A percentile compares a stretch with the other conserved stretches of the same genome.
Conservation (phyloP, 2,329 filamentous ascomycete species). For the Trichoderma atrobrunneum region DNA sequence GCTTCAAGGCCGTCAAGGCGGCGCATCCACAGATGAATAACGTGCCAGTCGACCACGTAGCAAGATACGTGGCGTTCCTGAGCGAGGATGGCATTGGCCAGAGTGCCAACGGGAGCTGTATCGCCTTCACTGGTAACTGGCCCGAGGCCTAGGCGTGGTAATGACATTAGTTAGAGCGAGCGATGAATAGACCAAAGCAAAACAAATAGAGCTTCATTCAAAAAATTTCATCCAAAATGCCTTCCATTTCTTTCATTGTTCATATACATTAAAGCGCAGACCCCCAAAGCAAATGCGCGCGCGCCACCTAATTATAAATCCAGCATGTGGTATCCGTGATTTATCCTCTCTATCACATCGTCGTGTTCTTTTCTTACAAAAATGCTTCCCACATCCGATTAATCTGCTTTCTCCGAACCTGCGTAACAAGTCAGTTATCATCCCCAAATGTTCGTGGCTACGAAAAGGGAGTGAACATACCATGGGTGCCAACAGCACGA, state of each 20-base stretch:
- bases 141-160: constrained; percentile 29
- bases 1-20: constrained; percentile 28
- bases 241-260: constrained; percentile 6
- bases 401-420: constrained; percentile 66
- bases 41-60: constrained; percentile 37
- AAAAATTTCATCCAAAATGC: neutral
- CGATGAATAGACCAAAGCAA: neutral
- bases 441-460: neutral
- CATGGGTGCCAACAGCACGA: constrained; percentile 77
- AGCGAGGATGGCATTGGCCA: constrained; percentile 30
- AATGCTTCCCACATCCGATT: constrained; percentile 58
- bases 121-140: constrained; percentile 38
- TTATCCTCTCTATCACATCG: constrained; percentile 20
- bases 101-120: constrained; percentile 36
- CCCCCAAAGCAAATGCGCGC: neutral
- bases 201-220: neutral
- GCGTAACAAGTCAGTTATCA: constrained; percentile 32
- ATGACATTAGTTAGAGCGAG: neutral
- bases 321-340: constrained; percentile 4
- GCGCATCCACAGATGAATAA: constrained; percentile 31
- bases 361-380: constrained; percentile 25
- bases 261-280: constrained; percentile 14
- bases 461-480: constrained; percentile 51
- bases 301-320: constrained; percentile 7
- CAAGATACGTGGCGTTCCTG: constrained; percentile 39